These are phyloP conservation scores for Debaryomycetaceae sp. DNA, from an alignment of 1,139 yeast species.

Conservation along the genomic window DNA sequence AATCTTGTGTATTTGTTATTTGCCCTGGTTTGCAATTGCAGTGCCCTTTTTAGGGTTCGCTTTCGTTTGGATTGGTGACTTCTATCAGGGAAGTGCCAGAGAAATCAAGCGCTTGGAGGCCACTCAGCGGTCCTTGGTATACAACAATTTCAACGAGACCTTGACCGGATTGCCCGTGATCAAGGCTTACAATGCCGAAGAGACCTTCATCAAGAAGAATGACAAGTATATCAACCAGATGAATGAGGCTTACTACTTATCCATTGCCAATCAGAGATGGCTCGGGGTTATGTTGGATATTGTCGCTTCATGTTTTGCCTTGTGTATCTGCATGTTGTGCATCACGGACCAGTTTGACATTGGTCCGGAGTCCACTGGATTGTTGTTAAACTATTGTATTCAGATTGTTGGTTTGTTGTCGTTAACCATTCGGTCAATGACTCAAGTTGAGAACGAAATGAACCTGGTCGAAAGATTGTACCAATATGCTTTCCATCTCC, in stretches of 20 bases:
- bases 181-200: conserved; percentile 33
- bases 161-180: conserved; percentile 44
- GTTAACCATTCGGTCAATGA: conserved; percentile 40
- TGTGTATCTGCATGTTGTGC: conserved; percentile 38
- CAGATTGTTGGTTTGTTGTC: conserved; percentile 44
- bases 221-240: conserved; percentile 33
- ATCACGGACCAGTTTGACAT: conserved; percentile 38
- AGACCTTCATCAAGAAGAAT: conserved; percentile 30
- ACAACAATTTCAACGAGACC: conserved; percentile 44
- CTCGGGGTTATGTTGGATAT: conserved; percentile 39
- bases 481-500: conserved; percentile 34
- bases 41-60: conserved; percentile 35
- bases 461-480: conserved; percentile 44
- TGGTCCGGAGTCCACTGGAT: conserved; percentile 42
- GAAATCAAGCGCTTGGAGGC: conserved; percentile 46
- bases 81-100: conserved; percentile 42
- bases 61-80: conserved; percentile 32
- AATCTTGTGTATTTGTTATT: conserved; percentile 39
- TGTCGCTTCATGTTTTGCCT: conserved; percentile 36
- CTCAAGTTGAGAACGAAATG: conserved; percentile 47
- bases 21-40: conserved; percentile 47
- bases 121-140: conserved; percentile 42
- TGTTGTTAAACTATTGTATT: conserved; percentile 39
- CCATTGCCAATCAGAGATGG: conserved; percentile 46
- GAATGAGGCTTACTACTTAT: conserved; percentile 43